Evolutionary conservation across 257 asterid species (phyloP), one percentile per base, ranked within the genome.

Genomic region (Nicotiana tabacum): DNA sequence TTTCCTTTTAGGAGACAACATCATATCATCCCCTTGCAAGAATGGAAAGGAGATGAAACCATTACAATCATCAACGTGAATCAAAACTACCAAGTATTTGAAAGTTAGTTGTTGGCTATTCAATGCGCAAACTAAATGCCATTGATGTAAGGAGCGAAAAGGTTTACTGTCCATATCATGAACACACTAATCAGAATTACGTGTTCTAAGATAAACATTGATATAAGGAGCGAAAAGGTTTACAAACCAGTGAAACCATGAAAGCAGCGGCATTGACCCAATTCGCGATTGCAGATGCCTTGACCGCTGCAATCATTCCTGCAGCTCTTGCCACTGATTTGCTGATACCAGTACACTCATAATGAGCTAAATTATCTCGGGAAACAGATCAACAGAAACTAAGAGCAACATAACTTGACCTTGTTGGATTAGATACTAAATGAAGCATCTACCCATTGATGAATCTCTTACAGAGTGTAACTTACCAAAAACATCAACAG

Each of bases 211-310:
- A 30, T 51, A 37, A 21, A 9, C 12, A 29, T 17, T 30, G 27
- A 21, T 58, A 58, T 10, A 48, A 80, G 27, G 51, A 60, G 79
- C 6, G 4, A 32, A 27, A 24, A 69, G 37, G 48, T 80, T 55
- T 70, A 87, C 98, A 87, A 82, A 94, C 99, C 99, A 83, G 88
- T 83, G 83, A 90, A 96, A 66, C 99, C 99, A 87, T 91, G 98
- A 90, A 96, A 96, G 91, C 99, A 96, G 80, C 90, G 94, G 85
- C 99, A 96, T 86, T 82, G 90, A 82, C 99, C 97, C 91, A 93
- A 88, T 77, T 91, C 97, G 66, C 68, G 91, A 85, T 94, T 96
- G 84, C 99, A 96, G 80, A 94, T 61, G 67, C 99, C 99, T 89
- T 90, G 97, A 83, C 94, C 88, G 80, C 92, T 90, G 84, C 99